Base-by-base conservation (phyloP, 116 monocot genomes). In the Dioscorea cayenensis region DNA sequence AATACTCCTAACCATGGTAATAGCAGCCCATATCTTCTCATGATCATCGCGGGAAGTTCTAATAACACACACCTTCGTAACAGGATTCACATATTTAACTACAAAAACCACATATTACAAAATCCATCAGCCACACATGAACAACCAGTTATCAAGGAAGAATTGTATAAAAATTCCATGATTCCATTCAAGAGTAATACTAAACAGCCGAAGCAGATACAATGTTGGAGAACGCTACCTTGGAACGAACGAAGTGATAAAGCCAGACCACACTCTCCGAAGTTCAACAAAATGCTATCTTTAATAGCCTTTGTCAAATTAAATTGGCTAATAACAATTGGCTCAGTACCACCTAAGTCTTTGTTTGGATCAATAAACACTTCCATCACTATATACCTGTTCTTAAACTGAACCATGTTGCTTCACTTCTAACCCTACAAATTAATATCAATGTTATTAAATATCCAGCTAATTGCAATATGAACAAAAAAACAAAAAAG, bases 311-410 rank as follows among this genome's bases (percentile, higher is more conserved):
- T 88, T 52, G 77, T 70, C 6, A 96, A 66, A 76, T 87, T 92
- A 36, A 71, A 76, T 23, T 80, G 69, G 62, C 73, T 90, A 52
- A 96, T 63, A 23, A 88, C 79, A 58, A 90, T 84, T n/a, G 90
- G 82, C 13, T 90, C 86, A 13, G 70, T 71, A 1, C 71, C 75
- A 17, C 35, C 75, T 7, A 68, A 52, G 20, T 88, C 90, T 73
- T 63, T 86, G 28, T 76, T 77, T 13, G 84, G 78, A 73, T 96
- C 85, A 14, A 96, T 60, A 64, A 90, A 72, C 4, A 88, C 82
- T 78, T 96, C 96, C 77, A 96, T 79, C 20, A 96, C 86, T 75
- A 96, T 76, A n/a, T 96, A 96, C 73, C 92, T 79, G 18, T 96
- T 96, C 71, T 96, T 96, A 63, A 96, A 92, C 19, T 75, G 78